Evolutionary conservation across 495 filamentous ascomycete genomes (phyloP).

Genomic region (Poronia punctata): DNA sequence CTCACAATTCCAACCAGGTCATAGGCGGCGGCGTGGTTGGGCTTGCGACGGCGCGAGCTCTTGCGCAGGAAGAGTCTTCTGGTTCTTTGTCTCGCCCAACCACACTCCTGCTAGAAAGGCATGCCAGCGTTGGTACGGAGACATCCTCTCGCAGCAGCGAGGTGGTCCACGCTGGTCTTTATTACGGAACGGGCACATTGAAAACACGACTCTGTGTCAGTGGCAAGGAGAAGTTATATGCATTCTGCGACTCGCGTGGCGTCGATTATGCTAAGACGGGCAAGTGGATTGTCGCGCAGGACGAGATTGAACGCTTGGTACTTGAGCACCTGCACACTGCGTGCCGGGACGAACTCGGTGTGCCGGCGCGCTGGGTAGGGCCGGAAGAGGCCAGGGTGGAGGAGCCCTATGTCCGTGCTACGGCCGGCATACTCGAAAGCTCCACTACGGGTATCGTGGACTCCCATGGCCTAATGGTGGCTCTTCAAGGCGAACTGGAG

Average conservation of each 20-base stretch:
- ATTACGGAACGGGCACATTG: slow-evolving; percentile 70
- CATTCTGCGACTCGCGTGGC: slow-evolving; percentile 55
- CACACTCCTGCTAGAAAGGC: slow-evolving; percentile 78
- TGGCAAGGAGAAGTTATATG: slow-evolving; percentile 72
- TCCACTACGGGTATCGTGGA: slow-evolving; percentile 87
- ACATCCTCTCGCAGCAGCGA: slow-evolving; percentile 92
- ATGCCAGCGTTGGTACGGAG: slow-evolving; percentile 74
- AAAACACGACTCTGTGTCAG: slow-evolving; percentile 79
- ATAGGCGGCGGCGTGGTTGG: slow-evolving; percentile 91
- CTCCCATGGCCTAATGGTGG: slow-evolving; percentile 75
- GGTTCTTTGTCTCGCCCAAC: slow-evolving; percentile 21
- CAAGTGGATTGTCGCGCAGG: slow-evolving; percentile 96
- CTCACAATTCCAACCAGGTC: slow-evolving; percentile 41
- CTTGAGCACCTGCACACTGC: slow-evolving; percentile 61
- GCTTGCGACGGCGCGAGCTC: slow-evolving; percentile 72
- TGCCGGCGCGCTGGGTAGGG: slow-evolving; percentile 67
- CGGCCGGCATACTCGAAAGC: slow-evolving; percentile 70
- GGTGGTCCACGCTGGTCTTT: slow-evolving; percentile 93
- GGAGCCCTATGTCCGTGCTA: slow-evolving; percentile 72
- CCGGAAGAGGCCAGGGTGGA: slow-evolving; percentile 49
- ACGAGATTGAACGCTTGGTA: slow-evolving; percentile 55
- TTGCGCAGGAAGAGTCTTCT: slow-evolving; percentile 50
- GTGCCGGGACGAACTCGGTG: slow-evolving; percentile 52
- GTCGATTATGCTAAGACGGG: slow-evolving; percentile 71
- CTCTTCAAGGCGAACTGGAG: slow-evolving; percentile 66